Evolutionary conservation across 441 rosid genomes (phyloP), one percentile per base, ranked within the genome.

Genomic region (Adansonia grandidieri): DNA sequence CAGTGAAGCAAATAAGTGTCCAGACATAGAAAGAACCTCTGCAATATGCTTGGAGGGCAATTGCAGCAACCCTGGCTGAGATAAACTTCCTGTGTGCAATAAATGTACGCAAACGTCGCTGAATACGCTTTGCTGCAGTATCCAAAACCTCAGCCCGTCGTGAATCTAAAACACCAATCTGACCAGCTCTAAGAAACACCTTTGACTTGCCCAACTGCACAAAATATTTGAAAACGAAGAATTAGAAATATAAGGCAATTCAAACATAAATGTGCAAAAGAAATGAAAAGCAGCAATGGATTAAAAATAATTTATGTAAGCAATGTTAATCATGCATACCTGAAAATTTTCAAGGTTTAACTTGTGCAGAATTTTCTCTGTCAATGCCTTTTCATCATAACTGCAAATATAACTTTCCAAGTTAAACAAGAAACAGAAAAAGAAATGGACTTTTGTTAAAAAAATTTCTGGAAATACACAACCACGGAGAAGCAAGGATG

Each of bases 101-200:
- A 89, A 79, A 95, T 58, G 98, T 88, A 77, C 83, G 89, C 79
- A 90, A 83, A 51, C 78, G 87, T 76, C 80, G 90, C 81, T 97
- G 99, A 81, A 97, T 90, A 72, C 84, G 64, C 85, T 88, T 91
- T 75, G 97, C 95, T 85, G 99, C 90, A 83, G 73, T 82, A 75
- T 97, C 97, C 76, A 97, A 90, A 84, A 92, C 95, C 91, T 91
- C 97, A 65, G 97, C 91, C 72, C 99, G 88, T 71, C 85, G 91
- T 5, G 91, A 83, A 81, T 97, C 98, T 78, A 97, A 90, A 79
- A 88, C 80, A 50, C 98, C 99, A 85, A 97, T 94, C 87, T 97
- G 98, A 80, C 99, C 98, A 83, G 98, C 97, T 85, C 99, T 89
- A 48, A 97, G 97, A 85, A 93, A 97, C 62, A 97, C 99, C 85